Evolutionary conservation across 2,329 filamentous ascomycete genomes (phyloP), one percentile per base, ranked within the genome.

Genomic region (Botryosphaeria agaves): DNA sequence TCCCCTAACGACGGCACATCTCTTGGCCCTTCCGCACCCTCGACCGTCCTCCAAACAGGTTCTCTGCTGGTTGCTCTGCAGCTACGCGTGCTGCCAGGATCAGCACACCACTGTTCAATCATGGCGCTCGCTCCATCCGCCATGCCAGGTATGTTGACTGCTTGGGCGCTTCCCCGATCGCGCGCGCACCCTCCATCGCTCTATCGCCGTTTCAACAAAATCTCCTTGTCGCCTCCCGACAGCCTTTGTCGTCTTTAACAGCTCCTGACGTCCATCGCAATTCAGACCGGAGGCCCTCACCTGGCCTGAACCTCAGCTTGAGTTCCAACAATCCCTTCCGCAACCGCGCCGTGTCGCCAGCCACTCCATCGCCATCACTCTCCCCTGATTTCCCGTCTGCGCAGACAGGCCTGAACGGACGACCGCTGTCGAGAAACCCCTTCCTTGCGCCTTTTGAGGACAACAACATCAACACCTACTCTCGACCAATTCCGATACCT

Each of bases 301-400:
- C 65, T 39, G 64, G 62, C 41, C 60, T 76, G 48, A 60, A 67
- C 32, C 58, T 77, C 51, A 76, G 73, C 54, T 68, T 84, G 34
- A 55, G 58, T 46, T 74, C 75, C 52, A 84, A 84, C 65, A 85
- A 85, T 50, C 79, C 79, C 38, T 85, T 69, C 49, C 75, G 78
- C 59, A 81, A 81, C 53, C 72, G 76, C 46, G 71, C 74, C 39
- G 61, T 63, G 21, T 80, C 76, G 38, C 75, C 59, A 35, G 45
- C 46, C 33, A 48, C 46, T 20, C 48, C 46, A 33, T 21, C 24
- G 31, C n/a, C n/a, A 26, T 36, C 32, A 31, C 25, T 26, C 28
- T 30, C 31, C 19, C 23, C 34, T 5, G 27, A 34, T 15, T 24
- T 27, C 17, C 26, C 25, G 27, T 54, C 53, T 38, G 75, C 67